Evolutionary conservation across 192 early-diverging fungal species (phyloP), one percentile per base, ranked within the genome.

Genomic region (Backusella psychrophila): DNA sequence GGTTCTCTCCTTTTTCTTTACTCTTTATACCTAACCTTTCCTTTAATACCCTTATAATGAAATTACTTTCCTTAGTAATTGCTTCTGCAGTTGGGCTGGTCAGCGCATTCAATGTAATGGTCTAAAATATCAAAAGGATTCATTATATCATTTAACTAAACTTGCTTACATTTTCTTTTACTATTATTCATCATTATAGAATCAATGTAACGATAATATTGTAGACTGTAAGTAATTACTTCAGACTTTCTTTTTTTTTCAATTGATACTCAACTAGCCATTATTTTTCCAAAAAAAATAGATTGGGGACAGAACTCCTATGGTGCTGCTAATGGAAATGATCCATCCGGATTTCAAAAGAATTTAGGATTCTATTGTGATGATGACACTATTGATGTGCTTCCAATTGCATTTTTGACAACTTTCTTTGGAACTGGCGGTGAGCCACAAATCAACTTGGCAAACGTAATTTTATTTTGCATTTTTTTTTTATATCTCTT

Each of bases 371-470:
- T 90, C 35, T 93, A 93, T 70, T 93, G 92, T 74, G 49, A 84
- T 21, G 90, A 91, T 56, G 81, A 81, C 14, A 86, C 84, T 0
- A 84, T 91, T 44, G 87, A 91, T 77, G 84, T 84, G 26, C 75
- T 93, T 49, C 87, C 85, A 7, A 67, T 92, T 33, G 81, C 88
- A 8, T 93, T 93, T 71, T 77, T 92, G 39, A 87, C 83, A 52
- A 77, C 84, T 38, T 90, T 90, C 82, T 74, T 76, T 17, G 77
- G 81, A n/a, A 70, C 41, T 31, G 82, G 82, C 19, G 85, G 87
- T 0, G 56, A 76, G 12, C 90, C 89, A 26, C 79, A 81, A 71
- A 82, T 91, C 14, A 89, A 92, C 72, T 78, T 92, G 41, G 87
- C 91, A 38, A 82, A 82, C 66, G 82, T 80, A 75, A 77, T 39